These are phyloP conservation scores for Polygonum aviculare DNA, from an alignment of 148 eudicot genomes.

Conservation along the genomic window DNA sequence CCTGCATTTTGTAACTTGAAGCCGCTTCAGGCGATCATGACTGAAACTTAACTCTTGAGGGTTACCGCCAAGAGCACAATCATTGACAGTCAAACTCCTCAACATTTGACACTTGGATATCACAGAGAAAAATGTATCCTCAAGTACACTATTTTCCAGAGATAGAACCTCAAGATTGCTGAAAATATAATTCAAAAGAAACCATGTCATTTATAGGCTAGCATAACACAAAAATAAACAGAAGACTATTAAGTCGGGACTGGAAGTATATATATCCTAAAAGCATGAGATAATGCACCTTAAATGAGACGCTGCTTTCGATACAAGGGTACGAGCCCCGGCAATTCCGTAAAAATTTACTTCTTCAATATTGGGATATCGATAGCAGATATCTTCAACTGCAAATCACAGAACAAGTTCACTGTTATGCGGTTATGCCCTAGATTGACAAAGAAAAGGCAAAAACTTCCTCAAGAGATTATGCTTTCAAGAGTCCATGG, in stretches of 20 bases:
- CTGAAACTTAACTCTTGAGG: constrained; percentile 44
- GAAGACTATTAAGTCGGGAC: not conserved
- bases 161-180: constrained; percentile 58
- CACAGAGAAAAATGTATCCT: constrained; percentile 46
- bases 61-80: constrained; percentile 46
- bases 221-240: not conserved
- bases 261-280: not conserved
- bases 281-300: constrained; percentile 26
- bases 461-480: not conserved
- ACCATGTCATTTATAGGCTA: not conserved
- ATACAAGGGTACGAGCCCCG: constrained; percentile 31
- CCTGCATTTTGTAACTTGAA: constrained; percentile 50
- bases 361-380: constrained; percentile 52
- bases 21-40: constrained; percentile 42
- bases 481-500: not conserved
- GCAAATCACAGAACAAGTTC: constrained; percentile 11
- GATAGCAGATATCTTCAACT: constrained; percentile 64
- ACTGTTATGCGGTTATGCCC: not conserved
- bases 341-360: constrained; percentile 39
- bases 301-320: constrained; percentile 42
- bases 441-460: not conserved
- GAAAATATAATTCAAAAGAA: constrained; percentile 9
- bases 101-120: constrained; percentile 44
- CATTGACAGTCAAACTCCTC: constrained; percentile 43
- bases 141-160: constrained; percentile 47